These are phyloP conservation scores for Silene conica DNA, from an alignment of 148 eudicot genomes.

Conservation along the genomic window DNA sequence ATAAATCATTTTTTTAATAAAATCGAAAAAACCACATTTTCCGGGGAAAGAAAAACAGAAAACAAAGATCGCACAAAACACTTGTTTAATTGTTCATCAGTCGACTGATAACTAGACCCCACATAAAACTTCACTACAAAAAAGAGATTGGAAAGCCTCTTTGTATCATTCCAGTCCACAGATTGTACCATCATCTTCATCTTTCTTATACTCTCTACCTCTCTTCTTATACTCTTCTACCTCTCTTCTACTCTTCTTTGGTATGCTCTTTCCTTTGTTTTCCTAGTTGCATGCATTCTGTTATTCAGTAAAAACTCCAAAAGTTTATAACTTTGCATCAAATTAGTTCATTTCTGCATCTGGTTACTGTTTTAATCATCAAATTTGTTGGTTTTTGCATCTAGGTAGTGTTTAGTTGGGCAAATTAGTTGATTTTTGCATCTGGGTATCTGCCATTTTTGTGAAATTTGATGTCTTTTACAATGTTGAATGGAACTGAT, in stretches of 20 bases:
- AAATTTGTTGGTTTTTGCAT: background rate
- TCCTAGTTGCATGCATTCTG: background rate
- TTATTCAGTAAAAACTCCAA: background rate
- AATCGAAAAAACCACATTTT: too few relatives aligned
- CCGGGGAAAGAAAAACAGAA: too few relatives aligned
- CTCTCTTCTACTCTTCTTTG: background rate
- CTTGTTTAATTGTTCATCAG: background rate
- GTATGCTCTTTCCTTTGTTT: background rate
- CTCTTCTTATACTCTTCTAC: too few relatives aligned
- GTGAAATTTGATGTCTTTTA: slow-evolving; percentile 44
- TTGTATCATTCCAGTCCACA: slow-evolving; percentile 32
- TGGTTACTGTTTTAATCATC: background rate
- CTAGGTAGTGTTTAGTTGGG: background rate
- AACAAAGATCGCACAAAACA: background rate
- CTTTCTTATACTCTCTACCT: background rate
- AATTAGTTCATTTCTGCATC: background rate
- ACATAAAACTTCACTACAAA: background rate
- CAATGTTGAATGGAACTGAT: slow-evolving; percentile 58
- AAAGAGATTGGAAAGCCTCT: background rate
- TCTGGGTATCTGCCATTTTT: slow-evolving; percentile 24
- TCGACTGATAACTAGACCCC: background rate
- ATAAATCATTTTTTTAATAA: too few relatives aligned
- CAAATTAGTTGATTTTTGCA: slow-evolving; percentile 8
- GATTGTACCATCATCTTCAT: background rate
- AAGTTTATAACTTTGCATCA: background rate